Base-by-base conservation (phyloP, 1,284 basidiomycete species). In the Phellopilus nigrolimitatus region DNA sequence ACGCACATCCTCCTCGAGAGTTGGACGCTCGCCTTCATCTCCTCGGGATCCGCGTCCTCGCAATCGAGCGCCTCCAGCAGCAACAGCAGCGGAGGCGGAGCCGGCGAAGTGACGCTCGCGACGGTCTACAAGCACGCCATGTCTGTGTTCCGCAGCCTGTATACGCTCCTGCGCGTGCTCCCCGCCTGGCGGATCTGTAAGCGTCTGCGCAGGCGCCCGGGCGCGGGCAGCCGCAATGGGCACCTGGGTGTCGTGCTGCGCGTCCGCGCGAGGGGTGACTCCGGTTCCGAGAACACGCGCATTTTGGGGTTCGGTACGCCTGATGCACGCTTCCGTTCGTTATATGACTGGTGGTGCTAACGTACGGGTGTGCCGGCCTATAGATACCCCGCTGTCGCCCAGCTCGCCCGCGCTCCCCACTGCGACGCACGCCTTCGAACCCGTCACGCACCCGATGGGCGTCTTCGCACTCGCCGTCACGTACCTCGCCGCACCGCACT, bases 101-200 rank as follows among this genome's bases (percentile, higher is more conserved):
- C 43, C 19, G 38, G 43, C 12, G 84, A 83, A 46, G 72, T 84
- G 37, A 76, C 79, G 4, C 79, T 82, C n/a, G 73, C 85, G 0
- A 84, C 81, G 13, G 83, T 88, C 51, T 91, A 91, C 75, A 90
- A 91, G 66, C 80, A 88, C 59, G 80, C 82, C 25, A 89, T 91
- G 59, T 77, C 84, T 34, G 73, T 88, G 33, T 89, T 90, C 68
- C 75, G 88, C 47, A 85, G 83, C 62, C 63, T 89, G 3, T 91
- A 75, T 68, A 82, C 79, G 28, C 66, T 90, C 36, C 71, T 89
- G 40, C 74, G 84, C 48, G 73, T 87, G 21, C 71, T 89, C 5
- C 88, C 88, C 19, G 70, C 81, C 1, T 90, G 86, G 85, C 81
- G 78, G 61, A 72, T 88, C 33, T 74, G 76, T 61, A 79, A 79